Conservation (phyloP, 2,329 filamentous ascomycete species). For the Aspergillus eucalypticola region DNA sequence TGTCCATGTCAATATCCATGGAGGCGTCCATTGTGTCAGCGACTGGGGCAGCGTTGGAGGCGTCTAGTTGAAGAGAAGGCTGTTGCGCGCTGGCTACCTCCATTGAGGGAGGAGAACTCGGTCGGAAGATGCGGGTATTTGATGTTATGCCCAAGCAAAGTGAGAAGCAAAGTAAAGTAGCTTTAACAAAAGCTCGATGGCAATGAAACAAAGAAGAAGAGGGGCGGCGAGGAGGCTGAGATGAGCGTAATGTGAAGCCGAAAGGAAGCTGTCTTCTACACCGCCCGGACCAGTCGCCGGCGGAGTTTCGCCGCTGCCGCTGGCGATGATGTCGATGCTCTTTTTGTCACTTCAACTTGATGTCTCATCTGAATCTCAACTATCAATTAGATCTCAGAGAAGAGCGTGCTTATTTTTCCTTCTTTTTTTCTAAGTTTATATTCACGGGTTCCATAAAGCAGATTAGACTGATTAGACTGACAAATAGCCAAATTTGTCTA, state of each 20-base stretch:
- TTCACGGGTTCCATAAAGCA: too few relatives aligned
- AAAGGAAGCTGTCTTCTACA: slow-evolving; percentile 3
- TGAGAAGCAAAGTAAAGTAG: background rate
- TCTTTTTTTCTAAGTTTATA: too few relatives aligned
- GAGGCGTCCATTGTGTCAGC: slow-evolving; percentile 30
- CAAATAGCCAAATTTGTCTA: too few relatives aligned
- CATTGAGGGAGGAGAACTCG: background rate
- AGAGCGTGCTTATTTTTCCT: too few relatives aligned
- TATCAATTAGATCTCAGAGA: too few relatives aligned
- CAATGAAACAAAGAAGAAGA: background rate
- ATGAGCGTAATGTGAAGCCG: slow-evolving; percentile 7
- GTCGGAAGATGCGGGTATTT: background rate
- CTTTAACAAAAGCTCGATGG: background rate
- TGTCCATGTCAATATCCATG: slow-evolving; percentile 75
- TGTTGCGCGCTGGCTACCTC: slow-evolving; percentile 10
- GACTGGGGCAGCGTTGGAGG: background rate
- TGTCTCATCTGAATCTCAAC: too few relatives aligned
- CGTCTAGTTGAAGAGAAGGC: slow-evolving; percentile 9
- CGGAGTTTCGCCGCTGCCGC: slow-evolving; percentile 4
- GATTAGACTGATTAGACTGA: too few relatives aligned
- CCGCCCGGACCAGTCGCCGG: slow-evolving; percentile 2
- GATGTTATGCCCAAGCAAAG: background rate
- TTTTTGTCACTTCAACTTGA: too few relatives aligned
- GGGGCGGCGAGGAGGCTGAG: background rate
- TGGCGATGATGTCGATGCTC: background rate